phyloP scores from a whole-genome alignment of 257 asterid genomes.

The Lycium ferocissimum region DNA sequence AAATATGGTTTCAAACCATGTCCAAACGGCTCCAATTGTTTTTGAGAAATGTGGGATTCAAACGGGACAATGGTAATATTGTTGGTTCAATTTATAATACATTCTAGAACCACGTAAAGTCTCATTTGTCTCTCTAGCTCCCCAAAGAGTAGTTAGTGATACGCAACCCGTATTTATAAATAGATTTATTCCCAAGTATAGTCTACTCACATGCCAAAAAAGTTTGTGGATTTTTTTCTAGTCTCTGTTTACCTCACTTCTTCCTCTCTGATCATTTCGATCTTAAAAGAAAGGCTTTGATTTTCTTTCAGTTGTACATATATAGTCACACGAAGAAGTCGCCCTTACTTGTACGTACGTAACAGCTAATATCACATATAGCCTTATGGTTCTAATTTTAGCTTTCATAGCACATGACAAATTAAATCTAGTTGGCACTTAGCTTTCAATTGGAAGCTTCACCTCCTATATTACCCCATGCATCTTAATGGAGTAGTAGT shows the following conservation, averaged over 20 bases:
- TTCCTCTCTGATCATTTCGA: background rate
- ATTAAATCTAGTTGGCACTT: conserved; percentile 31
- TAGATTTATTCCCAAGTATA: background rate
- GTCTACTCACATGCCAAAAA: background rate
- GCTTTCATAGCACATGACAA: conserved; percentile 32
- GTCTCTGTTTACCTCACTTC: background rate
- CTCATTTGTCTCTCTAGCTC: no score
- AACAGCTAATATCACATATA: conserved; percentile 42
- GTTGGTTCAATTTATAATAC: no score
- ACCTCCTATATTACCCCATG: conserved; percentile 29
- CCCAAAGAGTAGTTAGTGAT: background rate
- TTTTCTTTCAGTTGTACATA: background rate
- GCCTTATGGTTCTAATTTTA: conserved; percentile 1
- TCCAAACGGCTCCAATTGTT: no score
- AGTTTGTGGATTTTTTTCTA: conserved; percentile 10
- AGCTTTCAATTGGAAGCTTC: background rate
- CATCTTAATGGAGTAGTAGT: background rate
- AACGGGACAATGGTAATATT: no score
- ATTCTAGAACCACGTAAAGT: no score
- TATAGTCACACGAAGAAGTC: conserved; percentile 35
- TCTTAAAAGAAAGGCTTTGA: background rate
- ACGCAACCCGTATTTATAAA: background rate
- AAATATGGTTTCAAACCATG: no score
- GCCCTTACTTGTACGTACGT: conserved; percentile 22
- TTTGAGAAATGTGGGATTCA: no score